Conservation (phyloP, 331 rosid species). For the Malus hybrid region DNA sequence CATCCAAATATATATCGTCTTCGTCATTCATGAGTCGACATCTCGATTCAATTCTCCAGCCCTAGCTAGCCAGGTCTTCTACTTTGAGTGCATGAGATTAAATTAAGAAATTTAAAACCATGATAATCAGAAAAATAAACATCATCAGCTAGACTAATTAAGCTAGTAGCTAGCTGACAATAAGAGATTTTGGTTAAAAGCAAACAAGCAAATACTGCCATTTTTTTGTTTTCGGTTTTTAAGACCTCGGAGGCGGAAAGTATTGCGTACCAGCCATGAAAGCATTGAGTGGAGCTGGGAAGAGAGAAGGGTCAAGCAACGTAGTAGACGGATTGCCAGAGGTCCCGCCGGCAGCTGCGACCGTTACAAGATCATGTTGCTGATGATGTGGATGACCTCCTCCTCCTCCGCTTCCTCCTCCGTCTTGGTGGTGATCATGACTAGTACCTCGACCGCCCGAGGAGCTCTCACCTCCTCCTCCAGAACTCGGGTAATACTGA, state of each 20-base stretch:
- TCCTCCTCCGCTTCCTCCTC: conserved; percentile 10
- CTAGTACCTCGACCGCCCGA: conserved; percentile 36
- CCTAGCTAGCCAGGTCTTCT: conserved; percentile 18
- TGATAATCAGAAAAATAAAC: conserved; percentile 7
- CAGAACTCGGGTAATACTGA: conserved; percentile 24
- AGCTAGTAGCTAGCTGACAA: neutral
- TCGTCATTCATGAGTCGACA: too few relatives aligned
- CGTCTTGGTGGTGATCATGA: neutral
- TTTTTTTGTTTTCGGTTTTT: neutral
- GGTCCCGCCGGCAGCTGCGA: conserved; percentile 17
- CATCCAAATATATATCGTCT: too few relatives aligned
- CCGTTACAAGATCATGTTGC: conserved; percentile 33
- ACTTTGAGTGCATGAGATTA: conserved; percentile 24
- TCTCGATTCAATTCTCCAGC: conserved; percentile 2
- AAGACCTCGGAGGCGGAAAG: conserved; percentile 81
- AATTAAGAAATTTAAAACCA: conserved; percentile 10
- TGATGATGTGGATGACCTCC: conserved; percentile 3
- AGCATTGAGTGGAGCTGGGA: conserved; percentile 67
- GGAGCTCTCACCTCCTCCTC: conserved; percentile 44
- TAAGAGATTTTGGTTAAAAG: neutral
- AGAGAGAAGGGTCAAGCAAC: conserved; percentile 60
- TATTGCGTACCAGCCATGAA: conserved; percentile 91
- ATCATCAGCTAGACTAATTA: neutral
- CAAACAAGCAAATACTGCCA: neutral
- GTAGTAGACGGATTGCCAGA: conserved; percentile 27